A percentile compares a stretch with the other conserved stretches of the same genome.
These are phyloP conservation scores for Tetrahymena malaccensis DNA, from an alignment of 73 alveolate species.

Conservation along the genomic window DNA sequence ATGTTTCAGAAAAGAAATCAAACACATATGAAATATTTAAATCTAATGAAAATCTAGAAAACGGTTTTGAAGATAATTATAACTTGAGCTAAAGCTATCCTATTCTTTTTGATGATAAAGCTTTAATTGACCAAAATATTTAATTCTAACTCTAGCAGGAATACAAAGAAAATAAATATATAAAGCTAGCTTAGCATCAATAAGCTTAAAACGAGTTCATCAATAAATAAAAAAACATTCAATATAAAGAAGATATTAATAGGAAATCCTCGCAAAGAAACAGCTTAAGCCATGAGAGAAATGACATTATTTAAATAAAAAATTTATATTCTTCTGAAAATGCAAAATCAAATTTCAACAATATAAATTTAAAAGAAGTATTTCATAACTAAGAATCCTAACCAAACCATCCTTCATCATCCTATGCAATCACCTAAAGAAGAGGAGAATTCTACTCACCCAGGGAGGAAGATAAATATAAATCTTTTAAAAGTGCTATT, in stretches of 20 bases:
- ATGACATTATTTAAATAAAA: not conserved
- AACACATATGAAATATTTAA: not conserved
- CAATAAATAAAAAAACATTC: not conserved
- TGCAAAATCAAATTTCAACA: not conserved
- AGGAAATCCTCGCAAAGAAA: not conserved
- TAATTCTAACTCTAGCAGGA: not conserved
- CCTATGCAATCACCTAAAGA: not conserved
- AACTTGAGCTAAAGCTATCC: not conserved
- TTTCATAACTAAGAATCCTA: not conserved
- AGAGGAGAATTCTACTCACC: not conserved
- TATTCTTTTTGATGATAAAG: not conserved
- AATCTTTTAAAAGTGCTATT: not conserved
- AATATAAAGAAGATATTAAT: not conserved
- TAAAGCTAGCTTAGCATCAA: not conserved
- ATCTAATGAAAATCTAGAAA: not conserved
- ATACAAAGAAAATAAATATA: not conserved
- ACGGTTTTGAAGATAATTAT: not conserved
- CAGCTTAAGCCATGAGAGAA: not conserved
- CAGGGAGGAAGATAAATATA: not conserved
- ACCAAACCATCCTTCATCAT: not conserved
- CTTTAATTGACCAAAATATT: not conserved
- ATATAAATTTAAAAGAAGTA: not conserved
- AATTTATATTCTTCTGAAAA: not conserved
- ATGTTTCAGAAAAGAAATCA: not conserved
- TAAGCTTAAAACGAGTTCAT: not conserved